Base-by-base conservation (phyloP, 306 rosid genomes). In the Lotus japonicus region DNA sequence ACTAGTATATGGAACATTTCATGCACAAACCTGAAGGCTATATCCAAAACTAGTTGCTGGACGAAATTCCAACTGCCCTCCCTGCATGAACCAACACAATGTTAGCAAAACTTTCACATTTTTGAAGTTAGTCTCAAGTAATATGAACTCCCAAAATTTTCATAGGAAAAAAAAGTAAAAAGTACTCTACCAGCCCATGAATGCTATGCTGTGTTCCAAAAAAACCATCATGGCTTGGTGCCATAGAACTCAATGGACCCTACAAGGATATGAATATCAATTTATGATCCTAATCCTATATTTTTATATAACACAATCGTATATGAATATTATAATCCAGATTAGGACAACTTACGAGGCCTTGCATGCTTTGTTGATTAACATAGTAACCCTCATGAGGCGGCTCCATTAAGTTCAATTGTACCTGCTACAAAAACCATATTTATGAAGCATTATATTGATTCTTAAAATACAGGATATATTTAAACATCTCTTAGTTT, bases 401-500 rank as follows among this genome's bases (percentile, higher is more conserved):
- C 6, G 94, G 97, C 81, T 92, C 97, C 97, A 92, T 92, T 77
- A 89, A 81, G 73, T 92, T 89, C 84, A 92, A 79, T 82, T 89
- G 97, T 52, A 85, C 88, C 86, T 76, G 80, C 82, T 80, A 58
- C 15, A 52, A 55, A 68, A 71, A 66, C 58, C 64, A 65, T 63
- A 52, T 28, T 42, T 41, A 41, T 58, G 14, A 61, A 16, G 12
- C 66, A 43, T 58, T 58, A 43, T n/a, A 46, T 18, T 60, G 38
- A 51, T 19, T 56, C 71, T 49, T 12, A 46, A 14, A 17, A 54
- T 54, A 58, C 61, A 62, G 44, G 56, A 67, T 33, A 59, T 41
- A 48, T 59, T 16, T 9, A 66, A 43, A 35, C 48, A 70, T 68
- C 33, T 38, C 46, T 36, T 14, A 19, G 28, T 39, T 66, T 7